Percentiles rank a stretch among this genome's conserved stretches.
Conservation (phyloP, 768 basidiomycete species). For the Termitomyces sp. region DNA sequence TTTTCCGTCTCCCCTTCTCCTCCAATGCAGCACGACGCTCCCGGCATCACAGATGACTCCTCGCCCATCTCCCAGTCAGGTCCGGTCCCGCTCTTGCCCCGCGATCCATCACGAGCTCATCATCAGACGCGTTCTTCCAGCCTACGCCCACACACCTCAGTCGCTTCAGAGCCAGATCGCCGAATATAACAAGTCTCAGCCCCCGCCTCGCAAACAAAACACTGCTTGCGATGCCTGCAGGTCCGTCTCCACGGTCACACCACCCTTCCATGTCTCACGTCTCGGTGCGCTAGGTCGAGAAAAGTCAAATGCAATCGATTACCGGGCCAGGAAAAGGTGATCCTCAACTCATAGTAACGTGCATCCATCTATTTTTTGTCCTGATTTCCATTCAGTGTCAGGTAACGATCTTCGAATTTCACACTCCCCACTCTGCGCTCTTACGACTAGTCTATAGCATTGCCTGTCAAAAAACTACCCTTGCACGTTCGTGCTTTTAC, state of each 20-base stretch:
- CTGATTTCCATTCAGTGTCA: constrained; percentile 50
- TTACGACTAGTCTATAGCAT: constrained; percentile 46
- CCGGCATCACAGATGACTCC: constrained; percentile 24
- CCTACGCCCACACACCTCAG: constrained; percentile 60
- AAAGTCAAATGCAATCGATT: constrained; percentile 89
- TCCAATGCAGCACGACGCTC: constrained; percentile 35
- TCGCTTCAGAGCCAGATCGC: constrained; percentile 81
- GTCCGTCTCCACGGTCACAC: constrained; percentile 32
- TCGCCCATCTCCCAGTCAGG: constrained; percentile 28
- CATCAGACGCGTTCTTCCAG: constrained; percentile 32
- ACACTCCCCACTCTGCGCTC: constrained; percentile 8
- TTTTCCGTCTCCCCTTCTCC: constrained; percentile 14
- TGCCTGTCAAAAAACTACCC: constrained; percentile 86
- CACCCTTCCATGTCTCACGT: constrained; percentile 18
- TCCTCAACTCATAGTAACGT: constrained; percentile 14
- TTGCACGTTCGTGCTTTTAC: constrained; percentile 71
- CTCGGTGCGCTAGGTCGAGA: constrained; percentile 50
- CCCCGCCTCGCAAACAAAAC: constrained; percentile 89
- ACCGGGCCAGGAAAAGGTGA: constrained; percentile 80
- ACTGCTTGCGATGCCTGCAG: constrained; percentile 94
- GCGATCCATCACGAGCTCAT: constrained; percentile 8
- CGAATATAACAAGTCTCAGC: constrained; percentile 75
- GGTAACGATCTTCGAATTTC: constrained; percentile 38
- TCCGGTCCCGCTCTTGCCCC: constrained; percentile 21
- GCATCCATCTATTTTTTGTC: not conserved